These are phyloP conservation scores for Lasiosphaeria hispida DNA, from an alignment of 495 filamentous ascomycete genomes.

Conservation along the genomic window DNA sequence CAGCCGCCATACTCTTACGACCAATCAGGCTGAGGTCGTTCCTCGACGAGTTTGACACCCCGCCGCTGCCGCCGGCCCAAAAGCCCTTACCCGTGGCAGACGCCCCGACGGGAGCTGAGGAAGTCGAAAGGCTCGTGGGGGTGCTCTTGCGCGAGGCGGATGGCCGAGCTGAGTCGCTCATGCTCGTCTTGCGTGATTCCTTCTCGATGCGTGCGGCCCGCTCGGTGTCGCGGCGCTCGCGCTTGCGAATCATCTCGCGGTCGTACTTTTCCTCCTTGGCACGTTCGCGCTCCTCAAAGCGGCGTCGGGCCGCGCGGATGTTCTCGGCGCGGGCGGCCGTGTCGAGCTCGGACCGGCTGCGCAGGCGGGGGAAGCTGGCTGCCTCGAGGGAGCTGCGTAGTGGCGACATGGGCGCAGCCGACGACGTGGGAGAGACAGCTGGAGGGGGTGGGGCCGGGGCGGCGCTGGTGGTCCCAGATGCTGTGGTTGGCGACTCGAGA, in stretches of 20 bases:
- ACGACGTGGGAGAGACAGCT: conserved; percentile 21
- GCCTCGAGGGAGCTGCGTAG: conserved; percentile 52
- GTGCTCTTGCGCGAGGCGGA: conserved; percentile 39
- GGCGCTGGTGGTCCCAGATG: conserved; percentile 16
- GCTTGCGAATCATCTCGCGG: conserved; percentile 52
- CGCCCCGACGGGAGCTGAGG: conserved; percentile 6
- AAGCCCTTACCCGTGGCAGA: conserved; percentile 10
- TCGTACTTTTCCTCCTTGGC: conserved; percentile 56
- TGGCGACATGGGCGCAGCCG: conserved; percentile 41
- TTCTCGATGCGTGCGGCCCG: conserved; percentile 43
- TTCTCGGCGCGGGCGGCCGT: conserved; percentile 44
- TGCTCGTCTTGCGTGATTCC: conserved; percentile 36
- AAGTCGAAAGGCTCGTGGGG: conserved; percentile 26
- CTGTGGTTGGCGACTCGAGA: conserved; percentile 30
- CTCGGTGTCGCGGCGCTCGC: conserved; percentile 48
- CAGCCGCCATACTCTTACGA: background rate
- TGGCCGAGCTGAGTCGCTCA: conserved; percentile 30
- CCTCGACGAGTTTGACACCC: conserved; percentile 11
- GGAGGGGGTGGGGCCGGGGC: conserved; percentile 12
- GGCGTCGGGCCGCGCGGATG: conserved; percentile 50
- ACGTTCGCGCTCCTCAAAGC: conserved; percentile 52
- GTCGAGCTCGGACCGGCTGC: conserved; percentile 52
- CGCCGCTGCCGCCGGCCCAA: background rate
- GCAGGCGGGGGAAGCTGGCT: conserved; percentile 48
- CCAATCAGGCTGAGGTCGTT: conserved; percentile 7